These are phyloP conservation scores for Melampsora americana DNA, from an alignment of 1,284 basidiomycete genomes.

Conservation along the genomic window DNA sequence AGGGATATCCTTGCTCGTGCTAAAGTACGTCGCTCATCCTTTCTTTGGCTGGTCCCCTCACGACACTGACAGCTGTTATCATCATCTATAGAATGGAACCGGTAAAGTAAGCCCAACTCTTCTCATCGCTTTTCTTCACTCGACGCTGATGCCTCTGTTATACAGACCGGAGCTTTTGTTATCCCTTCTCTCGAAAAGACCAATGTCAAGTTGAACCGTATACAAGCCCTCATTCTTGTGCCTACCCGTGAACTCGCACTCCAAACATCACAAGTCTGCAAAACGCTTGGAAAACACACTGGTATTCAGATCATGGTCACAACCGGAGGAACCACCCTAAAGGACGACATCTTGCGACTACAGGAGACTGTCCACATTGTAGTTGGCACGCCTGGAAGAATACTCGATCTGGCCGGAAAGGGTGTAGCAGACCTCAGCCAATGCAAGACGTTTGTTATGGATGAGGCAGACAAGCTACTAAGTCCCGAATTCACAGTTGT, in stretches of 20 bases:
- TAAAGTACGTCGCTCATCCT: slow-evolving; percentile 57
- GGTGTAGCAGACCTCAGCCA: slow-evolving; percentile 88
- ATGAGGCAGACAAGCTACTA: slow-evolving; percentile 97
- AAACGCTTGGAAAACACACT: slow-evolving; percentile 93
- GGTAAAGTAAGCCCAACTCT: slow-evolving; percentile 47
- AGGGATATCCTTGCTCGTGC: slow-evolving; percentile 66
- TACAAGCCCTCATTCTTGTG: slow-evolving; percentile 89
- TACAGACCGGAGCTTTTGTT: slow-evolving; percentile 94
- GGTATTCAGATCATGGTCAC: slow-evolving; percentile 97
- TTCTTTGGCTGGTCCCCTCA: neutral
- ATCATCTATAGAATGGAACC: slow-evolving; percentile 51
- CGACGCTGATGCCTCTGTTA: neutral
- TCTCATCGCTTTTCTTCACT: neutral
- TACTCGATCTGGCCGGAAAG: slow-evolving; percentile 91
- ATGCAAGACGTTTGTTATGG: slow-evolving; percentile 96
- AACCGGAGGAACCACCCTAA: slow-evolving; percentile 94
- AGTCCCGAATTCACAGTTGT: slow-evolving; percentile 97
- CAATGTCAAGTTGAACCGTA: slow-evolving; percentile 79
- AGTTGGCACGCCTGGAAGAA: slow-evolving; percentile 93
- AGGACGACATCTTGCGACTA: slow-evolving; percentile 93
- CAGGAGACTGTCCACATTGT: slow-evolving; percentile 89
- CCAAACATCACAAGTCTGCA: slow-evolving; percentile 96
- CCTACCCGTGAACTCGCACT: slow-evolving; percentile 92
- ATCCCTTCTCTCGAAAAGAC: slow-evolving; percentile 93
- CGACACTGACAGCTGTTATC: neutral